Percentiles rank a stretch among this genome's conserved stretches.
Conservation (phyloP, 495 filamentous ascomycete genomes). For the Podospora appendiculata region DNA sequence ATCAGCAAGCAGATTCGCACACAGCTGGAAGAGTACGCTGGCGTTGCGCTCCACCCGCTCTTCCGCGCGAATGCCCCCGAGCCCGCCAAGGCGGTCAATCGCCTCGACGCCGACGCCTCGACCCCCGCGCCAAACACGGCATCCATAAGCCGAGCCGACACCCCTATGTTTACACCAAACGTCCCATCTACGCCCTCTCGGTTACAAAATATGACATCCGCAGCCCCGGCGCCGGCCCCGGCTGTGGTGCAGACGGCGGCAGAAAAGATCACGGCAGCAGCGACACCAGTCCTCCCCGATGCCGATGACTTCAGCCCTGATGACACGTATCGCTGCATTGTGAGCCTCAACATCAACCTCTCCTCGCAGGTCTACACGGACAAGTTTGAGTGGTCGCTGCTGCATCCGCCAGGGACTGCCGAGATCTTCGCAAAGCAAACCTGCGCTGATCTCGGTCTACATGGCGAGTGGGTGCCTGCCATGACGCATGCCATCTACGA, state of each 20-base stretch:
- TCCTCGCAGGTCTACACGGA: constrained; percentile 90
- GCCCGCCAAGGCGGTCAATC: constrained; percentile 25
- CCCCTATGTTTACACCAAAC: constrained; percentile 36
- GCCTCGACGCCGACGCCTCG: constrained; percentile 7
- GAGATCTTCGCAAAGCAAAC: constrained; percentile 89
- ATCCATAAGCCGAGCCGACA: constrained; percentile 35
- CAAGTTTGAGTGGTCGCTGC: constrained; percentile 96
- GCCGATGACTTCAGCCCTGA: constrained; percentile 55
- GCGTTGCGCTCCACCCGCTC: constrained; percentile 85
- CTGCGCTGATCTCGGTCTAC: constrained; percentile 81
- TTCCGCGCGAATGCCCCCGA: constrained; percentile 59
- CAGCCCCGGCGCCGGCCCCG: constrained; percentile 5
- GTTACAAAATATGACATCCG: not conserved
- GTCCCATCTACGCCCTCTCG: constrained; percentile 23
- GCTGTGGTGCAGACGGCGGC: constrained; percentile 14
- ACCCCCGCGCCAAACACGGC: constrained; percentile 37
- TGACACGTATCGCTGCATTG: constrained; percentile 85
- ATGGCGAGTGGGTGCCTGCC: constrained; percentile 88
- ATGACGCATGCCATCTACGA: constrained; percentile 97
- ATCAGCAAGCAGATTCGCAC: constrained; percentile 92
- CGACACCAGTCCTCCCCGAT: constrained; percentile 15
- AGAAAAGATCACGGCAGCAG: constrained; percentile 20
- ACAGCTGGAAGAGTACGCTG: constrained; percentile 93
- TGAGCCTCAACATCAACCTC: constrained; percentile 86
- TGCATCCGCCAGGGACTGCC: constrained; percentile 84